phyloP scores from a whole-genome alignment of 2,329 filamentous ascomycete species.

The Nannizzia gypsea region DNA sequence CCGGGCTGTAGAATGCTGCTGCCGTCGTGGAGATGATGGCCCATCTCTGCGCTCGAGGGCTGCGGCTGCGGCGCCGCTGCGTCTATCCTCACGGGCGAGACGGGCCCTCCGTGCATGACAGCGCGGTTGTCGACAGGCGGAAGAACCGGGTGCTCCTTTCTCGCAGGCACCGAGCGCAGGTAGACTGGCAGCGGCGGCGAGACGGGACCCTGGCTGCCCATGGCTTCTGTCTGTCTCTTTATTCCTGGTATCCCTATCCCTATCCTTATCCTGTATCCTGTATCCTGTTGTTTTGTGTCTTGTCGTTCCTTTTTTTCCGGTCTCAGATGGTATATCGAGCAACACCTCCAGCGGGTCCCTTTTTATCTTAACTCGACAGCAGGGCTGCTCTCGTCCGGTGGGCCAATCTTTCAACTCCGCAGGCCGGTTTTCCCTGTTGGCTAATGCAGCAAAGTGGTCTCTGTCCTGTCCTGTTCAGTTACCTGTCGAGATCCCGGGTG shows the following conservation, averaged over 20 bases:
- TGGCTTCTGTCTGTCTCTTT: not conserved
- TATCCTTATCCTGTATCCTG: too few species aligned
- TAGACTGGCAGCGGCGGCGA: slow-evolving; percentile 36
- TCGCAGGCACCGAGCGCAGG: slow-evolving; percentile 22
- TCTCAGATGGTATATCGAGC: too few species aligned
- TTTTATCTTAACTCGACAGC: too few species aligned
- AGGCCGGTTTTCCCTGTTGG: too few species aligned
- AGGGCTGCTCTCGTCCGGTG: too few species aligned
- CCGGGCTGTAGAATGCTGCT: not conserved
- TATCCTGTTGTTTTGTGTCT: too few species aligned
- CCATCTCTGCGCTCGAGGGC: slow-evolving; percentile 21
- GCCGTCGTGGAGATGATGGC: slow-evolving; percentile 11
- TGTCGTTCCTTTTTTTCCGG: too few species aligned
- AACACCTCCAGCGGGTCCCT: too few species aligned
- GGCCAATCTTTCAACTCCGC: too few species aligned
- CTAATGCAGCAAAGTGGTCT: too few species aligned
- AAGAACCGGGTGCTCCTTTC: slow-evolving; percentile 20
- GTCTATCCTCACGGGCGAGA: slow-evolving; percentile 27
- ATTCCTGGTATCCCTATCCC: not conserved
- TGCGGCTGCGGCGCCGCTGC: slow-evolving; percentile 18
- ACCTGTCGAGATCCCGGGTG: not conserved
- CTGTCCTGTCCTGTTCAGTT: too few species aligned
- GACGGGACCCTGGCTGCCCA: slow-evolving; percentile 18
- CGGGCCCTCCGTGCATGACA: slow-evolving; percentile 22
- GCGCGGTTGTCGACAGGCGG: slow-evolving; percentile 16